A percentile compares a stretch with the other conserved stretches of the same genome.
Conservation (phyloP, 2,329 filamentous ascomycete genomes). For the Neofusicoccum laricinum region DNA sequence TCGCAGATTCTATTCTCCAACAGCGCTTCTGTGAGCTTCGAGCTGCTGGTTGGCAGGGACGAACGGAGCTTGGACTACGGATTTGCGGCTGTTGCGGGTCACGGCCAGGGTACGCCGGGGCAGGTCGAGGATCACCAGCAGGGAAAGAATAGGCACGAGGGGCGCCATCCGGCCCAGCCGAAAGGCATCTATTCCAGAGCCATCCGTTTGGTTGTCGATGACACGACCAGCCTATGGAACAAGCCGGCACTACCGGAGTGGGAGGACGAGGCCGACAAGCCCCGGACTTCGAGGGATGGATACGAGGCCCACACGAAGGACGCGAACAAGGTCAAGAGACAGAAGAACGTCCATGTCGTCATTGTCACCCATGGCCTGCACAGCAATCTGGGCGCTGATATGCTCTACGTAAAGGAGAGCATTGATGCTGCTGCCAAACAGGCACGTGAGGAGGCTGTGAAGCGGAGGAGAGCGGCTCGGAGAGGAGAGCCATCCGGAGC, state of each 20-base stretch:
- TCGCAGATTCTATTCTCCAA: constrained; percentile 94
- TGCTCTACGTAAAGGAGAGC: constrained; percentile 96
- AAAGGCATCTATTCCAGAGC: constrained; percentile 84
- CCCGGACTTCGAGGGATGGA: constrained; percentile 28
- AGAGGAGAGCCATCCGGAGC: constrained; percentile 6
- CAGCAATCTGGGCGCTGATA: constrained; percentile 92
- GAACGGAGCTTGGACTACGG: constrained; percentile 74
- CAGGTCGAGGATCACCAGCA: constrained; percentile 75
- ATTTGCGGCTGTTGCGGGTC: constrained; percentile 51
- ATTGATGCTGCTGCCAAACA: constrained; percentile 81
- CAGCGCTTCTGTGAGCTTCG: constrained; percentile 82
- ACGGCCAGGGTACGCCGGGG: constrained; percentile 56
- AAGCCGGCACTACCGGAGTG: constrained; percentile 76
- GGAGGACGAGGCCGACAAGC: constrained; percentile 32
- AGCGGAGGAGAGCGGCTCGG: constrained; percentile 42
- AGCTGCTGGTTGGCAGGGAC: constrained; percentile 81
- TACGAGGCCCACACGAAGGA: constrained; percentile 18
- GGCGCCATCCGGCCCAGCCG: constrained; percentile 58
- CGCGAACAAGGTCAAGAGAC: constrained; percentile 45
- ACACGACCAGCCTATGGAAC: constrained; percentile 89
- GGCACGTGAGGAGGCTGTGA: constrained; percentile 66
- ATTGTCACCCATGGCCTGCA: constrained; percentile 92
- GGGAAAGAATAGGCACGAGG: constrained; percentile 54
- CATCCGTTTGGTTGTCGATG: constrained; percentile 74
- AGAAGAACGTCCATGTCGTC: constrained; percentile 84